Conservation (phyloP, 306 rosid genomes). For the Castanopsis chinensis region DNA sequence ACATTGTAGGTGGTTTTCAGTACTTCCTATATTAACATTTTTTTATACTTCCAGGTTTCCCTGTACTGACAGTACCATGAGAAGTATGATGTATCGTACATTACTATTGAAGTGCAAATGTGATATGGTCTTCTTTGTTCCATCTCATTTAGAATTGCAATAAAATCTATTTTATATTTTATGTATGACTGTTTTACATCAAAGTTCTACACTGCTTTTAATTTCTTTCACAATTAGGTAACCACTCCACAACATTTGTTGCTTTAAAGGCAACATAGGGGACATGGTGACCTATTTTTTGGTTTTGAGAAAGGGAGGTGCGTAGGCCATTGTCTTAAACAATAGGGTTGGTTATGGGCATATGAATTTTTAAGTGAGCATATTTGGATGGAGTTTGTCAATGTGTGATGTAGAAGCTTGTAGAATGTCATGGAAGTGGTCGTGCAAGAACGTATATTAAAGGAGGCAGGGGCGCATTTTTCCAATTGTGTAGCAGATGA, state of each 20-base stretch:
- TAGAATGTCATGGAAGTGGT: neutral
- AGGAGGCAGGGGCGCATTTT: neutral
- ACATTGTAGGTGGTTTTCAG: neutral
- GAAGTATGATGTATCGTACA: slow-evolving; percentile 99
- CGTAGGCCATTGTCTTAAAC: too few relatives aligned
- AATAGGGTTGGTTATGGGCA: too few relatives aligned
- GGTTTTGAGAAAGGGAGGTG: too few relatives aligned
- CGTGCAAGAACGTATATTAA: neutral
- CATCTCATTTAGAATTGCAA: slow-evolving; percentile 1
- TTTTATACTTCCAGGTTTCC: slow-evolving; percentile 96
- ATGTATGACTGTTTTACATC: neutral
- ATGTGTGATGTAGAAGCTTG: neutral
- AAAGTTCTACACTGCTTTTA: neutral
- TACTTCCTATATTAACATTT: slow-evolving; percentile 71
- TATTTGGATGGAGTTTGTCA: neutral
- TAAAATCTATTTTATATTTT: neutral
- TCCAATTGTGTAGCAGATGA: neutral
- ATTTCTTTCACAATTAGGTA: neutral
- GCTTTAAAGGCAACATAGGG: too few relatives aligned
- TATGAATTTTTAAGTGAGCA: neutral
- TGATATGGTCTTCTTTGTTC: neutral
- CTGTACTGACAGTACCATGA: slow-evolving; percentile 99
- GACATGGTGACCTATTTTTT: too few relatives aligned
- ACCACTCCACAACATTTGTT: neutral
- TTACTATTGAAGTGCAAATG: slow-evolving; percentile 5